Evolutionary conservation across 352 stramenopile species (phyloP), one percentile per base, ranked within the genome.

Genomic region (Nothophytophthora sp.): DNA sequence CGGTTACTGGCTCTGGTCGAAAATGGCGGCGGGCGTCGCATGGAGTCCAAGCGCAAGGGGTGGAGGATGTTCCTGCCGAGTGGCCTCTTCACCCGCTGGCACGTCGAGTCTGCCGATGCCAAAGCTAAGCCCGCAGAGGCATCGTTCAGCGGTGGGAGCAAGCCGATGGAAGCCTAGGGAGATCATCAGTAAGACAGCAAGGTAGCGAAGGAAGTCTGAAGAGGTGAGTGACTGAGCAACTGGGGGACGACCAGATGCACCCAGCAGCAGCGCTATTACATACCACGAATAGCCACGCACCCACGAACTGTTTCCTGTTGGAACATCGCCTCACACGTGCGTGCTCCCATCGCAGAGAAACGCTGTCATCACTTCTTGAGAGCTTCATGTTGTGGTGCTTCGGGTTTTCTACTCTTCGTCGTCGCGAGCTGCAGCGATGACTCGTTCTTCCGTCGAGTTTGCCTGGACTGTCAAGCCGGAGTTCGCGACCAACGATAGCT

Each of bases 401-500:
- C 6, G 24, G 10, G 4, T 6, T 36, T 15, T 12, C 36, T 67
- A 67, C 15, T 64, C 64, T 10, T 61, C 55, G 11, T 58, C 35
- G 29, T 63, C 51, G 35, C 35, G 60, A 40, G 34, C 46, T 42
- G 49, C 36, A 6, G 34, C 18, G 8, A 25, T 38, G 8, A 43
- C 42, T 11, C 24, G 2, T 42, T 73, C 83, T 82, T 73, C 47
- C 15, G 72, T 59, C 6, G 63, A 77, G 7, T 85, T 61, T 1
- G 71, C 44, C 34, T 78, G 75, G 8, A 91, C 41, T 23, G 63
- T 70, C 2, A 89, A 45, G 7, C 81, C 81, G 15, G 63, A 81
- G 32, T 73, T 73, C 33, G 76, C 83, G 34, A 92, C 76, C 29
- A 98, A 71, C 28, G 86, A 95, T 22, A 98, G 64, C 63, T 98